Percentiles rank a stretch among this genome's conserved stretches.
Conservation (phyloP, 257 asterid species). For the Dorcoceras hygrometricum region DNA sequence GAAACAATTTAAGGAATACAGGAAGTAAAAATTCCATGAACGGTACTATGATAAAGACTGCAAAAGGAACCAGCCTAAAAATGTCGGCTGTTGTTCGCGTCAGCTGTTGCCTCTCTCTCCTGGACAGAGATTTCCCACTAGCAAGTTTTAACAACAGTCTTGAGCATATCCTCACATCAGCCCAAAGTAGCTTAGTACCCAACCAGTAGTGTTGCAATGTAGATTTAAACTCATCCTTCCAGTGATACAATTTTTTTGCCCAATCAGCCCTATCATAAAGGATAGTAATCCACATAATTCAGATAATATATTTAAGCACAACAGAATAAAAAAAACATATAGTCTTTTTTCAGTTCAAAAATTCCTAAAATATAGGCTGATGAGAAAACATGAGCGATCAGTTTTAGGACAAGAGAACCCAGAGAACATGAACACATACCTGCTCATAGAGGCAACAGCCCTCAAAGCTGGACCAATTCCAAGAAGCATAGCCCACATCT, state of each 20-base stretch:
- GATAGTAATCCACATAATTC: slow-evolving; percentile 10
- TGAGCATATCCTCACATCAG: slow-evolving; percentile 79
- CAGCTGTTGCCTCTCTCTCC: slow-evolving; percentile 97
- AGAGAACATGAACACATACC: slow-evolving; percentile 39
- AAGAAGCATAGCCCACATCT: slow-evolving; percentile 64
- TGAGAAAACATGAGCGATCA: not conserved
- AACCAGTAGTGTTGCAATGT: slow-evolving; percentile 94
- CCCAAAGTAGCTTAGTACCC: slow-evolving; percentile 93
- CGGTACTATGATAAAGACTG: slow-evolving; percentile 89
- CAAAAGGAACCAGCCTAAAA: slow-evolving; percentile 95
- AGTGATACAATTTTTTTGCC: slow-evolving; percentile 62
- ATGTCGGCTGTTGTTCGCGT: slow-evolving; percentile 95
- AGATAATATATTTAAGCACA: slow-evolving; percentile 9
- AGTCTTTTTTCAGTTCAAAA: not conserved
- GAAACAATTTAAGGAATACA: slow-evolving; percentile 85
- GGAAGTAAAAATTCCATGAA: slow-evolving; percentile 97
- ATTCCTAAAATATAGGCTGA: not conserved
- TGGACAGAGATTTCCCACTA: slow-evolving; percentile 79
- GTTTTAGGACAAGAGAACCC: slow-evolving; percentile 24
- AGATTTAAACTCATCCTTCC: slow-evolving; percentile 79
- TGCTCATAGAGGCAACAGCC: slow-evolving; percentile 93
- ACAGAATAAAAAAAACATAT: slow-evolving; percentile 18
- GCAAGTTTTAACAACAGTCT: slow-evolving; percentile 84
- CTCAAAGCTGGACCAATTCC: slow-evolving; percentile 97
- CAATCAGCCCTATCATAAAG: slow-evolving; percentile 67